Evolutionary conservation across 2,329 filamentous ascomycete genomes (phyloP).

Genomic region (Chaetomiaceae sp.): DNA sequence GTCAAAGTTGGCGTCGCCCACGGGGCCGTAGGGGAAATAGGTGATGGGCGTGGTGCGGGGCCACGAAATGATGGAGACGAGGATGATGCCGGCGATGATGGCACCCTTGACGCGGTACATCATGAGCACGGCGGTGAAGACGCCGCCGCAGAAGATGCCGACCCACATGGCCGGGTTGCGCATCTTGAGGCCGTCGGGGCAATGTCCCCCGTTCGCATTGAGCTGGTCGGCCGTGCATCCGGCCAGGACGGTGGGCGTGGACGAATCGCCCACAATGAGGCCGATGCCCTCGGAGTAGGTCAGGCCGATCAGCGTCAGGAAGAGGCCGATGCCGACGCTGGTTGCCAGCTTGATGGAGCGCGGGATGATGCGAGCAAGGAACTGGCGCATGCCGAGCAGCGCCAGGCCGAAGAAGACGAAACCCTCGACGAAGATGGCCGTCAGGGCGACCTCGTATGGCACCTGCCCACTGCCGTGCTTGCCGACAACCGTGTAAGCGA

Average conservation of each 20-base stretch:
- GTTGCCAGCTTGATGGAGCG: slow-evolving; percentile 81
- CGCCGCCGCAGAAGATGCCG: slow-evolving; percentile 78
- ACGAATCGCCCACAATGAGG: slow-evolving; percentile 60
- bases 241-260: slow-evolving; percentile 67
- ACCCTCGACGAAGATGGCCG: slow-evolving; percentile 83
- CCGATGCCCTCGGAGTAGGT: slow-evolving; percentile 81
- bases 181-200: slow-evolving; percentile 65
- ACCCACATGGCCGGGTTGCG: slow-evolving; percentile 79
- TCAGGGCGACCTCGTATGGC: slow-evolving; percentile 69
- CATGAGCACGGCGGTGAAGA: slow-evolving; percentile 74
- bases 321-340: slow-evolving; percentile 78
- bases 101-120: slow-evolving; percentile 83
- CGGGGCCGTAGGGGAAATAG: slow-evolving; percentile 67
- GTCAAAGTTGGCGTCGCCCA: slow-evolving; percentile 66
- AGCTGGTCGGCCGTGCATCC: slow-evolving; percentile 53
- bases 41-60: slow-evolving; percentile 69
- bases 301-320: slow-evolving; percentile 68
- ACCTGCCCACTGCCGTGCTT: slow-evolving; percentile 67
- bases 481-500: slow-evolving; percentile 75
- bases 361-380: slow-evolving; percentile 78
- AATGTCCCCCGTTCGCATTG: slow-evolving; percentile 47
- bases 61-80: slow-evolving; percentile 87
- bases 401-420: slow-evolving; percentile 79
- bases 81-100: slow-evolving; percentile 73
- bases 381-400: slow-evolving; percentile 75